Evolutionary conservation across 768 basidiomycete genomes (phyloP), one percentile per base, ranked within the genome.

Genomic region (Tylopilus intermedius): DNA sequence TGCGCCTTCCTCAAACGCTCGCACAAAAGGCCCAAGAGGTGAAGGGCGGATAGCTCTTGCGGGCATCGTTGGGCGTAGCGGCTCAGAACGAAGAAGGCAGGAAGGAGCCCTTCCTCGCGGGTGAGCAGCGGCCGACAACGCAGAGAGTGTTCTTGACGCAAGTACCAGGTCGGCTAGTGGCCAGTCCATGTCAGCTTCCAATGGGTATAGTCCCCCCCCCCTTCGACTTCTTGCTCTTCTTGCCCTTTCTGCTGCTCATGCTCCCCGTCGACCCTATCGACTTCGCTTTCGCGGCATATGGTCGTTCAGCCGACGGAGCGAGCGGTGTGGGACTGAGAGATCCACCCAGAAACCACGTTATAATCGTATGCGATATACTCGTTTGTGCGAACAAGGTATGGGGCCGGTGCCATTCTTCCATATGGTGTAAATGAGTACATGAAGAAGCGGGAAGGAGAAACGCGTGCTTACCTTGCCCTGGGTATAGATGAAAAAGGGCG

Each of bases 1-100:
- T 14, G 76, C 71, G 6, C 83, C 89, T 29, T 82, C 74, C 13
- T 83, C 80, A 98, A 72, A 49, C 84, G 79, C 64, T 99, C 96
- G 65, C 87, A 91, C 21, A 97, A 73, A 5, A 98, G 79, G 0
- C 84, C 88, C 51, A 88, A 82, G n/a, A 98, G 81, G 64, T 98
- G 92, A 9, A 91, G 71, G 0, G 84, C 94, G 24, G 82, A 75
- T 2, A 86, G 76, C 58, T 96, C 89, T 46, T 75, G 69, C 0
- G 91, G 85, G 6, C 78, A 74, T 35, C 79, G 78, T 56, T 79
- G 78, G 62, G 78, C 80, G 69, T 89, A 95, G 3, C 92, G 82
- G 42, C 81, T 80, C 21, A 97, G 72, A 6, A 88, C 80, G 63
- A 90, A 91, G 71, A 93, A 93, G 2, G 87, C 83, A 2, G 86